Base-by-base conservation (phyloP, 2,329 filamentous ascomycete species). In the Thielaviopsis punctulata region DNA sequence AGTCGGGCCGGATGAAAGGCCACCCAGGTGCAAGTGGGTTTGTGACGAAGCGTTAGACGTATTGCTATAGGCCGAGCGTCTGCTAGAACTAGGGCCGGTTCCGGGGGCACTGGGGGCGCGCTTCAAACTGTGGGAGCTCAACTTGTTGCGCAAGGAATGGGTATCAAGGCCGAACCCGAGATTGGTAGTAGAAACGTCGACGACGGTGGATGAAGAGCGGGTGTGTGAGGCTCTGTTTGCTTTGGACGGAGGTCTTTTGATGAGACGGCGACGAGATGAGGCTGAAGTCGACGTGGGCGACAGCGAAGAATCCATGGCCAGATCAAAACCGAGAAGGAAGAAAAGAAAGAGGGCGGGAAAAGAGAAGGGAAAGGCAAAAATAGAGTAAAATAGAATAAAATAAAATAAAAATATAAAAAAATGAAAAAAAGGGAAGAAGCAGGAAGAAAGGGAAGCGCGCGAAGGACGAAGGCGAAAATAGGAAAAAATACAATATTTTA, bases 101-200 rank as follows among this genome's bases (percentile, higher is more conserved):
- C 53, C 53, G 62, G 76, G 76, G 67, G 75, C 75, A 64, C 75
- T 79, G 58, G 77, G 76, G 62, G 75, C 71, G 63, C 76, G 73
- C 63, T 70, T 73, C 63, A 81, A 69, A 64, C 75, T 80, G 61
- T 74, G 72, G 59, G 77, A 79, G 73, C 77, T 81, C 65, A 73
- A 72, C 70, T 79, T 74, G 69, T 74, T 79, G 65, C 72, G 70
- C 60, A 80, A 66, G 59, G 74, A 78, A 60, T 69, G 69, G 65
- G 71, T 67, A 68, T 79, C 75, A 67, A 71, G 69, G 58, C 57
- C 73, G 67, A 73, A 65, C 62, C 67, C 69, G 62, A 69, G 69
- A 48, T 67, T 72, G 57, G 71, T 68, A 58, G 67, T 65, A 53
- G 63, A 68, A 62, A 73, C 69, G 57, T 70, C 66, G 58, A 51